These are phyloP conservation scores for Talaromyces proteolyticus DNA, from an alignment of 495 filamentous ascomycete genomes.

Conservation along the genomic window DNA sequence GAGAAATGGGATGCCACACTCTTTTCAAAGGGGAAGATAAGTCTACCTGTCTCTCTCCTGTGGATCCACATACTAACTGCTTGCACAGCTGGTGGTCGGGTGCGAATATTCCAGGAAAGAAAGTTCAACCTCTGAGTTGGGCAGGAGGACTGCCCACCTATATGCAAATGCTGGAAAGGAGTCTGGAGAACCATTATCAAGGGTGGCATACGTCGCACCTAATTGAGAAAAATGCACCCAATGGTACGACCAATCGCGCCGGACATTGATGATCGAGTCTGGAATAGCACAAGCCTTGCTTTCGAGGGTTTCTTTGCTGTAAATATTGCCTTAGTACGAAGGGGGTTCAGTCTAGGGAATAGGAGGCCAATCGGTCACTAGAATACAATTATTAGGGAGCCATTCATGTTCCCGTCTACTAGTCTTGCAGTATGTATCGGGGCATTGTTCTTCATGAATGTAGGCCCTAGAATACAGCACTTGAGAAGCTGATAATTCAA, in stretches of 20 bases:
- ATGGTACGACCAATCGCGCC: neutral
- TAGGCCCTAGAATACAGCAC: constrained; percentile 1
- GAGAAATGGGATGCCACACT: constrained; percentile 33
- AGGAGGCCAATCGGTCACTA: neutral
- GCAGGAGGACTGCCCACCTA: neutral
- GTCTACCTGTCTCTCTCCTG: constrained; percentile 1
- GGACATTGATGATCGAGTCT: neutral
- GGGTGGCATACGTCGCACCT: constrained; percentile 1
- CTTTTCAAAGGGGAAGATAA: constrained; percentile 24
- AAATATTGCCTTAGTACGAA: constrained; percentile 1
- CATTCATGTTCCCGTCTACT: neutral
- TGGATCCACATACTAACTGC: neutral
- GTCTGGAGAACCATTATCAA: constrained; percentile 1
- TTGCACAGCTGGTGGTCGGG: constrained; percentile 11
- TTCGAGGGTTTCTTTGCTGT: neutral
- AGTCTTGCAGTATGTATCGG: constrained; percentile 1
- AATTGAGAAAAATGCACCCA: neutral
- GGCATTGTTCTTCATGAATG: constrained; percentile 2
- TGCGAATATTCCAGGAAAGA: constrained; percentile 33
- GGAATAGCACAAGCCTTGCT: constrained; percentile 1
- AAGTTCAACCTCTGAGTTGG: neutral
- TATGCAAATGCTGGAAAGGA: neutral
- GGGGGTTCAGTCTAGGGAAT: constrained; percentile 1
- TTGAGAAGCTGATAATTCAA: constrained; percentile 1
- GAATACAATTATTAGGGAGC: constrained; percentile 1